Evolutionary conservation across 768 basidiomycete species (phyloP).

Genomic region (Harrya chromipes): DNA sequence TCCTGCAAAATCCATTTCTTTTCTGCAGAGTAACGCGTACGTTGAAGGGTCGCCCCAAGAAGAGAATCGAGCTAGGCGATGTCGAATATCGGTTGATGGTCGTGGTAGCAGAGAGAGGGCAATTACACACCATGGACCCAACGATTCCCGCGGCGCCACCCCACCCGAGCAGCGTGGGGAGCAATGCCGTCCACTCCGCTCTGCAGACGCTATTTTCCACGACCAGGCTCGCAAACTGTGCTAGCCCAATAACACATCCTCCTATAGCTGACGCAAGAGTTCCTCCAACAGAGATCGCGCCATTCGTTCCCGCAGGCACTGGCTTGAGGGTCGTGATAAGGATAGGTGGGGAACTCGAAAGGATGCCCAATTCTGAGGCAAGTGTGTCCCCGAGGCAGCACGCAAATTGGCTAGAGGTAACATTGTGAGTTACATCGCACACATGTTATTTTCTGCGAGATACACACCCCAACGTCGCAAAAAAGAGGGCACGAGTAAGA

Average conservation of each 20-base stretch:
- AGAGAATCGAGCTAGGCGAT: conserved; percentile 70
- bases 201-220: conserved; percentile 62
- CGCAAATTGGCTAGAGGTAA: conserved; percentile 65
- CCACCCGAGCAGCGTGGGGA: conserved; percentile 49
- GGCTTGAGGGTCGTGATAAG: conserved; percentile 73
- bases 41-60: conserved; percentile 84
- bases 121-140: conserved; percentile 69
- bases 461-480: conserved; percentile 62
- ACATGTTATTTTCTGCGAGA: neutral
- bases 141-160: conserved; percentile 66
- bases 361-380: conserved; percentile 89
- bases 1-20: conserved; percentile 66
- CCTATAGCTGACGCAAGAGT: conserved; percentile 71
- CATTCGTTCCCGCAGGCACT: conserved; percentile 91
- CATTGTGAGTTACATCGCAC: neutral
- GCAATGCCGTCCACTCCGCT: conserved; percentile 34
- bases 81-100: neutral
- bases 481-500: conserved; percentile 60
- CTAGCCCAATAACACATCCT: conserved; percentile 66
- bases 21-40: conserved; percentile 65
- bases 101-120: neutral
- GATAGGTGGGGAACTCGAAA: conserved; percentile 63
- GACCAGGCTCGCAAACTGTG: conserved; percentile 53
- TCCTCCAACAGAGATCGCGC: conserved; percentile 75
- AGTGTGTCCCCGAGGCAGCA: conserved; percentile 91